Conservation (phyloP, 768 basidiomycete species). For the Dacryopinax primogenitus region DNA sequence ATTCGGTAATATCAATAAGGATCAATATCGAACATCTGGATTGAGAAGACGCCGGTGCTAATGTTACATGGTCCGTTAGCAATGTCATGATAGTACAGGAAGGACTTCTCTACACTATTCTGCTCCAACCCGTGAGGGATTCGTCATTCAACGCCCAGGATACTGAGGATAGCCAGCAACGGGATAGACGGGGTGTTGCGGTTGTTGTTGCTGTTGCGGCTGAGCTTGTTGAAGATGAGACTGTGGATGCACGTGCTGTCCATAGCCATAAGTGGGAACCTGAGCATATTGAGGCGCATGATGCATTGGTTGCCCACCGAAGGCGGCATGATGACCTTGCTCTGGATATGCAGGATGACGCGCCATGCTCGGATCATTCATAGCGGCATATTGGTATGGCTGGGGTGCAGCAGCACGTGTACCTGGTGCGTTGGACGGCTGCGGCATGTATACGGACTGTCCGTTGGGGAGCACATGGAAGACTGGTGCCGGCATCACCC, state of each 20-base stretch:
- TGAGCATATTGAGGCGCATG: background rate
- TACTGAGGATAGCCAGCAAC: background rate
- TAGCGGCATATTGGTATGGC: slow-evolving; percentile 7
- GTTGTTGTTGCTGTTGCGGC: slow-evolving; percentile 28
- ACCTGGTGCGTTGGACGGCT: slow-evolving; percentile 36
- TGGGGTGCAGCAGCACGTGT: slow-evolving; percentile 19
- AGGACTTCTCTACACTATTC: too few relatives aligned
- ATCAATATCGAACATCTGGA: too few relatives aligned
- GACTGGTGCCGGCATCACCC: slow-evolving; percentile 53
- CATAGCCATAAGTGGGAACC: background rate
- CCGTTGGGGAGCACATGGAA: slow-evolving; percentile 32
- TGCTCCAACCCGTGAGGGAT: too few relatives aligned
- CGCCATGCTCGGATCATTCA: slow-evolving; percentile 13
- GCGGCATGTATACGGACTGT: slow-evolving; percentile 1
- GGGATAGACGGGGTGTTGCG: slow-evolving; percentile 21
- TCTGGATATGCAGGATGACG: slow-evolving; percentile 16
- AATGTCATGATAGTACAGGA: too few relatives aligned
- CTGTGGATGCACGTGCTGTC: slow-evolving; percentile 37
- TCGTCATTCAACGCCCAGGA: background rate
- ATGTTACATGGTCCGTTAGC: too few relatives aligned
- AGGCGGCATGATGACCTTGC: slow-evolving; percentile 15
- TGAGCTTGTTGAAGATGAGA: slow-evolving; percentile 34
- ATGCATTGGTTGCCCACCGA: background rate
- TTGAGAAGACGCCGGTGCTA: too few relatives aligned
- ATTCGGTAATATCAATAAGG: too few relatives aligned